These are phyloP conservation scores for Flagelloscypha sp. DNA, from an alignment of 768 basidiomycete genomes.

Conservation along the genomic window DNA sequence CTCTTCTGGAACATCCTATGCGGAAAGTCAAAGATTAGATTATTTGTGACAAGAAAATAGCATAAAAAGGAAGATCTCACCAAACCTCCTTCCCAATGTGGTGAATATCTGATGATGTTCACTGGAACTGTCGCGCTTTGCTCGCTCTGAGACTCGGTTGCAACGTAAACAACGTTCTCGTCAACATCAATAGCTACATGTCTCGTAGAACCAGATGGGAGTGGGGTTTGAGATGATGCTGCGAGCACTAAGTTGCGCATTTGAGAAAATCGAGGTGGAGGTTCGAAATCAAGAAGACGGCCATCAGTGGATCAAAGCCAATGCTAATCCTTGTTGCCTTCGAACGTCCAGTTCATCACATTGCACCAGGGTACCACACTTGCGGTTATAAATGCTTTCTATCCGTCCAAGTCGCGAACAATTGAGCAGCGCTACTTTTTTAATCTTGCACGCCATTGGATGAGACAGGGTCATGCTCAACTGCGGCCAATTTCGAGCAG, in stretches of 20 bases:
- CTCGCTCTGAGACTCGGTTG: conserved; percentile 34
- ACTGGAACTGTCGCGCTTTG: conserved; percentile 12
- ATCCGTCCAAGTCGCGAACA: too few relatives aligned
- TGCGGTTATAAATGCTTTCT: too few relatives aligned
- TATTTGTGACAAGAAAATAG: conserved; percentile 9
- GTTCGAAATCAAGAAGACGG: too few relatives aligned
- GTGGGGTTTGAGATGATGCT: conserved; percentile 16
- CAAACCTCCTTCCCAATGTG: not conserved
- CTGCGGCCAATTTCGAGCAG: too few relatives aligned
- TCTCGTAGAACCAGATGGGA: conserved; percentile 30
- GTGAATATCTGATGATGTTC: too few relatives aligned
- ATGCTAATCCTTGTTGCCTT: too few relatives aligned
- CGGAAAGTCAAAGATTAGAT: conserved; percentile 11
- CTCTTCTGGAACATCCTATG: conserved; percentile 29
- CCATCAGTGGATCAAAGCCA: too few relatives aligned
- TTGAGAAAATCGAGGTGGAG: not conserved
- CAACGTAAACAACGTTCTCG: conserved; percentile 49
- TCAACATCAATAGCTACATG: conserved; percentile 56
- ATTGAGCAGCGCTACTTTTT: too few relatives aligned
- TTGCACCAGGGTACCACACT: too few relatives aligned
- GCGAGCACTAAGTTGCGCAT: conserved; percentile 56
- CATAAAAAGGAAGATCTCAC: not conserved
- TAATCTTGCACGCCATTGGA: too few relatives aligned
- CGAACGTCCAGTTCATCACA: too few relatives aligned
- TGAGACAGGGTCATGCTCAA: too few relatives aligned